Evolutionary conservation across 139 green algal species (phyloP).

Genomic region (Raphidocelis subcapitata): DNA sequence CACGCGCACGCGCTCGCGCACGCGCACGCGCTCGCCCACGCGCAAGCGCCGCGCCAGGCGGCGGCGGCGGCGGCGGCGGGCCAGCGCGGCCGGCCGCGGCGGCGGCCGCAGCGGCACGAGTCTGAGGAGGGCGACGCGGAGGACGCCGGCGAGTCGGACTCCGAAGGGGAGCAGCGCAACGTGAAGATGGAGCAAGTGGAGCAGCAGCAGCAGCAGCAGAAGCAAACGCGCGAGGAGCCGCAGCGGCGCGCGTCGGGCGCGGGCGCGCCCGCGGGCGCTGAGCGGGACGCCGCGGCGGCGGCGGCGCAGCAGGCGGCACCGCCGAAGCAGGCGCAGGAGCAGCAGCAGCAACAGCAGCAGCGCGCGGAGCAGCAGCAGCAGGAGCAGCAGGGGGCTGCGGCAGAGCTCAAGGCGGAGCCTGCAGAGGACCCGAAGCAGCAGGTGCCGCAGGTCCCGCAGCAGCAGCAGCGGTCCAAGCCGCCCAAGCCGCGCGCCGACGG

Average conservation of each 20-base stretch:
- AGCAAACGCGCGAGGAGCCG: background rate
- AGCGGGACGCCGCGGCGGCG: too few relatives aligned
- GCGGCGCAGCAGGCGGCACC: too few relatives aligned
- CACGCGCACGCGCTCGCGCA: too few relatives aligned
- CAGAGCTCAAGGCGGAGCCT: background rate
- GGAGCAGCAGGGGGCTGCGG: background rate
- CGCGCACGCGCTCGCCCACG: too few relatives aligned
- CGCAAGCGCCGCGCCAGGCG: too few relatives aligned
- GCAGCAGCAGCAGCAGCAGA: constrained; percentile 5
- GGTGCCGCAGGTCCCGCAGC: background rate
- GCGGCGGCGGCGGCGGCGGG: constrained; percentile 7
- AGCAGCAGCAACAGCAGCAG: constrained; percentile 7
- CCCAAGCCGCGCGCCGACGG: background rate
- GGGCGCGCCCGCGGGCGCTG: too few relatives aligned
- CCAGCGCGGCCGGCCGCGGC: background rate
- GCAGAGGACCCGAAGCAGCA: constrained; percentile 7
- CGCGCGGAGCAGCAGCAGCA: background rate
- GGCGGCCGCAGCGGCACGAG: background rate
- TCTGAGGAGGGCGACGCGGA: constrained; percentile 13
- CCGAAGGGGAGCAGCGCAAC: background rate
- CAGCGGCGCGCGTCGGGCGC: too few relatives aligned
- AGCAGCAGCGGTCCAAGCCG: constrained; percentile 1
- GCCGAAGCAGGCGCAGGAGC: background rate
- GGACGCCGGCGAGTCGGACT: background rate
- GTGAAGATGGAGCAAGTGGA: background rate